Percentiles rank a stretch among this genome's conserved stretches.
phyloP scores from a whole-genome alignment of 495 filamentous ascomycete species.

The Thermothielavioides terrestris region DNA sequence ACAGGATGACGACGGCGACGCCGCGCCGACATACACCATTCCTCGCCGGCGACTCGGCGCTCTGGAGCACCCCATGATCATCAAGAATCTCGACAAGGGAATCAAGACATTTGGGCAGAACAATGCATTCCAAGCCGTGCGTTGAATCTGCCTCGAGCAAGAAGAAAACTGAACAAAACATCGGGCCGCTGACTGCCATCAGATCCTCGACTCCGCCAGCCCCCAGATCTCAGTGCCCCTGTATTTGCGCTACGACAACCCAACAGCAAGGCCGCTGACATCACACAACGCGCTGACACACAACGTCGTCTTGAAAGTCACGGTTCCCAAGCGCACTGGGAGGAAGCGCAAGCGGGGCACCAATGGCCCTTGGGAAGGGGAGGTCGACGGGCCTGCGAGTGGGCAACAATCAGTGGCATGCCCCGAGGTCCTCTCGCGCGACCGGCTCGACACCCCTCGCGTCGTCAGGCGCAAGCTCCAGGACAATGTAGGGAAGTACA shows the following conservation, averaged over 20 bases:
- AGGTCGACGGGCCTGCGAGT: conserved; percentile 4
- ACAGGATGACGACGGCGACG: conserved; percentile 9
- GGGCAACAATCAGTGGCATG: conserved; percentile 12
- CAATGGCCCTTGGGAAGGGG: conserved; percentile 51
- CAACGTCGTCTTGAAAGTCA: conserved; percentile 79
- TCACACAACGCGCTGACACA: conserved; percentile 63
- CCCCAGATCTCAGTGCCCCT: conserved; percentile 46
- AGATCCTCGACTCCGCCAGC: conserved; percentile 31
- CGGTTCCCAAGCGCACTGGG: conserved; percentile 76
- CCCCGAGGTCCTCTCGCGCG: conserved; percentile 27
- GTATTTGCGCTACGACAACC: conserved; percentile 68
- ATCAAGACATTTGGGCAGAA: conserved; percentile 69
- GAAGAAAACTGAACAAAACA: not conserved
- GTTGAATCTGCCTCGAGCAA: conserved; percentile 9
- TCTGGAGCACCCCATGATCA: conserved; percentile 80
- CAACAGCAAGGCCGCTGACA: conserved; percentile 60
- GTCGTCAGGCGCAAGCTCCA: conserved; percentile 56
- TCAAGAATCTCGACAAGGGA: conserved; percentile 74
- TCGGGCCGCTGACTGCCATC: not conserved
- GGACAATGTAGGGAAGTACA: conserved; percentile 63
- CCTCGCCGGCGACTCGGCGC: conserved; percentile 58
- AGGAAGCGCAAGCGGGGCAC: conserved; percentile 72
- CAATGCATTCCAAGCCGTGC: conserved; percentile 56
- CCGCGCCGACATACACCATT: conserved; percentile 41
- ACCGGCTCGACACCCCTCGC: conserved; percentile 33